Evolutionary conservation across 202 grass and related monocot genomes (phyloP), one percentile per base, ranked within the genome.

Genomic region (Alloteropsis angusta): DNA sequence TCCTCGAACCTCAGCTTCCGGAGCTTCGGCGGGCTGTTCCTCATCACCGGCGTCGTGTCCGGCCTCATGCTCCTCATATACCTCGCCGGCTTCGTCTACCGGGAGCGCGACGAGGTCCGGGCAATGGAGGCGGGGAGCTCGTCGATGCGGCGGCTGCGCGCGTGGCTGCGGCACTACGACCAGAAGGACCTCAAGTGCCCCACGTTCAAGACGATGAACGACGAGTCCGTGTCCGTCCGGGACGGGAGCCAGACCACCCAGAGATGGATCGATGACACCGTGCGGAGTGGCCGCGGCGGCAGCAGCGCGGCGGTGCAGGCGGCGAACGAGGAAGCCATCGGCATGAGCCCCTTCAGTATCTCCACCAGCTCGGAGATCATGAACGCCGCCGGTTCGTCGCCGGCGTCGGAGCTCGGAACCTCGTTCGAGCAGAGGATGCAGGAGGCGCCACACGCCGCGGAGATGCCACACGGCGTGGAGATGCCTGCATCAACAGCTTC

Each of bases 1-100:
- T 90, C 89, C 7, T 83, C 89, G 0, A 85, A 80, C 60, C 95
- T 97, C 6, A 76, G 71, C 66, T 89, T 98, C 39, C 34, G 18
- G 41, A 97, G 91, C 78, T 97, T 97, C 23, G 85, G 85, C 4
- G 91, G 89, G 0, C 71, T 97, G 55, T 94, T 97, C 77, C 83
- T 94, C 62, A 94, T 97, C 69, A 94, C 91, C 9, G 94, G 89
- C 71, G 64, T 76, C 2, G 85, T 88, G 21, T 92, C 94, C 11
- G 54, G 12, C 53, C 42, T 88, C 46, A 86, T 75, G 83, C 73
- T 97, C 38, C 64, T 94, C 61, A 12, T 86, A 82, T 89, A 75
- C 67, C 5, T 90, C 57, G 71, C 18, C 73, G 82, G 58, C 7
- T 98, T 98, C 82, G 62, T 90, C 72, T 90, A 89, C 81, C 75